Evolutionary conservation across 2,329 filamentous ascomycete genomes (phyloP).

Genomic region (Clonostachys byssicola): DNA sequence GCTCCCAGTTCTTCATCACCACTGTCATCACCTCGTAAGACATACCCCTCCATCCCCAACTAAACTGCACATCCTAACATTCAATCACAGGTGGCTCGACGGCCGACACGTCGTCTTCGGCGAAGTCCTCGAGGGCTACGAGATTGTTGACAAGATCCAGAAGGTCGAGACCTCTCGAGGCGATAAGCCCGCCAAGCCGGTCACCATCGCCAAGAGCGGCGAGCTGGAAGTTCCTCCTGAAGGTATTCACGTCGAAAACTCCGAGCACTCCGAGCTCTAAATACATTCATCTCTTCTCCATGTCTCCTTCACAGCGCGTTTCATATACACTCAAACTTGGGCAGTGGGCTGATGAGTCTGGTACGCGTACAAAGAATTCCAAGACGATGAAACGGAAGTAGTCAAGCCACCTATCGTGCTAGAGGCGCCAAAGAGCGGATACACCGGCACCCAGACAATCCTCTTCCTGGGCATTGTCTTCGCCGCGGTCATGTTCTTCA

Average conservation of each 20-base stretch:
- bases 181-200: constrained; percentile 63
- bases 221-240: constrained; percentile 79
- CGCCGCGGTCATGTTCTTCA: constrained; percentile 36
- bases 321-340: constrained; percentile 4
- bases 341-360: constrained; percentile 26
- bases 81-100: constrained; percentile 65
- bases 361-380: no score
- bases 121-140: constrained; percentile 83
- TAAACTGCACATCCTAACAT: constrained; percentile 1
- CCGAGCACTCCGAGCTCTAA: no score
- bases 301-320: constrained; percentile 14
- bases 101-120: constrained; percentile 84
- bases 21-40: constrained; percentile 71
- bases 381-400: no score
- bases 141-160: constrained; percentile 76
- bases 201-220: constrained; percentile 81
- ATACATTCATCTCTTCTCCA: constrained; percentile 21
- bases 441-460: constrained; percentile 30
- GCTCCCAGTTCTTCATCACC: constrained; percentile 89
- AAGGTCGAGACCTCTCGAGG: constrained; percentile 58
- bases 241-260: constrained; percentile 92
- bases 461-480: constrained; percentile 44
- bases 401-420: no score
- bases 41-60: neutral
- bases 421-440: no score